Conservation (phyloP, 306 rosid genomes). For the Benincasa hispida region DNA sequence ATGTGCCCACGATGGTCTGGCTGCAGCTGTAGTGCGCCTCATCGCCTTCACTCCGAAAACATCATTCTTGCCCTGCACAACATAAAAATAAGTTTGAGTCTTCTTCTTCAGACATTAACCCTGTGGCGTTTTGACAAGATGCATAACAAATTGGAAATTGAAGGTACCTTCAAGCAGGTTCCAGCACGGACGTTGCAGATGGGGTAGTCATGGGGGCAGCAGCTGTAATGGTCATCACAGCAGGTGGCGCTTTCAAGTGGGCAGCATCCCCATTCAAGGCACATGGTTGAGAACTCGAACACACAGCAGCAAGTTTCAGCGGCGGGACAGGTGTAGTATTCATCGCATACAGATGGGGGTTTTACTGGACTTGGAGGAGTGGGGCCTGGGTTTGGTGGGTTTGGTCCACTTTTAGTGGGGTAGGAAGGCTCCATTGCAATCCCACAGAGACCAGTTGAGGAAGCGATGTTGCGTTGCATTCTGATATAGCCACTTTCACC, state of each 20-base stretch:
- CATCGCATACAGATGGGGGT: slow-evolving; percentile 75
- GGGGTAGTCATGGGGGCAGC: slow-evolving; percentile 84
- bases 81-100: neutral
- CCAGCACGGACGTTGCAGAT: slow-evolving; percentile 46
- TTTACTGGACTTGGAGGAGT: slow-evolving; percentile 81
- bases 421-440: slow-evolving; percentile 65
- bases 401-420: slow-evolving; percentile 55
- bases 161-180: slow-evolving; percentile 43
- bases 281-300: slow-evolving; percentile 26
- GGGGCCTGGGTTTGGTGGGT: slow-evolving; percentile 82
- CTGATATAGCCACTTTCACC: slow-evolving; percentile 70
- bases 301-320: slow-evolving; percentile 78
- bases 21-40: slow-evolving; percentile 55
- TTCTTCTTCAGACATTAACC: no score
- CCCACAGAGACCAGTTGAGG: slow-evolving; percentile 45
- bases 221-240: slow-evolving; percentile 79
- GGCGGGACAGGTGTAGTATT: slow-evolving; percentile 41
- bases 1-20: slow-evolving; percentile 28
- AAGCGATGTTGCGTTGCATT: slow-evolving; percentile 60
- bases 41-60: slow-evolving; percentile 76
- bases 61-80: slow-evolving; percentile 46
- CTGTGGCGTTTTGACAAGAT: neutral
- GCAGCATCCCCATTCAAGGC: slow-evolving; percentile 89
- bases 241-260: slow-evolving; percentile 89
- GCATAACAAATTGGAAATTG: neutral